Conservation (phyloP, 2,329 filamentous ascomycete genomes). For the Allantophomopsis cytisporea region DNA sequence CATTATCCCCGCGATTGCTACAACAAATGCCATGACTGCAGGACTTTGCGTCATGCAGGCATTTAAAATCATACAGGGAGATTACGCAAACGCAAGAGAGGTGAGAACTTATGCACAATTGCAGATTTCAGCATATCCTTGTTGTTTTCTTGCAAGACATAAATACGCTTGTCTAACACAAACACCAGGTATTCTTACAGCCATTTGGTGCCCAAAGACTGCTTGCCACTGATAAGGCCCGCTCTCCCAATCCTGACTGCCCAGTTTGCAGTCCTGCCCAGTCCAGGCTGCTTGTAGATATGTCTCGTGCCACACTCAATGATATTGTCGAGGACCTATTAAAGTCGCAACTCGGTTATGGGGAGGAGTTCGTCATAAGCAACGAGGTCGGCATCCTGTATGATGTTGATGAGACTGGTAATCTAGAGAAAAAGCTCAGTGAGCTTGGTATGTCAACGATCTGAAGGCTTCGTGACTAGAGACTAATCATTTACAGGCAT, state of each 20-base stretch:
- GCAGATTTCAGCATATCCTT: no score
- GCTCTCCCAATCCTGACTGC: constrained; percentile 66
- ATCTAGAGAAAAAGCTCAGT: constrained; percentile 63
- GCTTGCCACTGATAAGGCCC: constrained; percentile 40
- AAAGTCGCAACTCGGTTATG: constrained; percentile 57
- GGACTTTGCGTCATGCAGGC: constrained; percentile 84
- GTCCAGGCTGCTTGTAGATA: constrained; percentile 52
- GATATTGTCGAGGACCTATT: constrained; percentile 70
- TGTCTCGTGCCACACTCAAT: constrained; percentile 58
- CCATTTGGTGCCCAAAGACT: constrained; percentile 45
- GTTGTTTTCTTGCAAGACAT: no score
- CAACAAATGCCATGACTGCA: constrained; percentile 92
- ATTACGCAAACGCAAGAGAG: constrained; percentile 63
- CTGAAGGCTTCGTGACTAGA: constrained; percentile 6
- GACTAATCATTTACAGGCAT: constrained; percentile 35
- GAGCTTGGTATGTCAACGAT: constrained; percentile 46
- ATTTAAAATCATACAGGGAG: constrained; percentile 73
- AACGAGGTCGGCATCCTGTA: constrained; percentile 70
- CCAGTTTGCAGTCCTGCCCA: constrained; percentile 70
- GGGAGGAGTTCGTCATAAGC: constrained; percentile 67
- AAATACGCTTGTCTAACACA: no score
- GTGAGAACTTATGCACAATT: constrained; percentile 22
- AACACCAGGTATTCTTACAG: constrained; percentile 59
- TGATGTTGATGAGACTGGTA: constrained; percentile 79
- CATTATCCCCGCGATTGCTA: constrained; percentile 96